Conservation (phyloP, 805 yeast genomes). For the Hanseniaspora lachancei region DNA sequence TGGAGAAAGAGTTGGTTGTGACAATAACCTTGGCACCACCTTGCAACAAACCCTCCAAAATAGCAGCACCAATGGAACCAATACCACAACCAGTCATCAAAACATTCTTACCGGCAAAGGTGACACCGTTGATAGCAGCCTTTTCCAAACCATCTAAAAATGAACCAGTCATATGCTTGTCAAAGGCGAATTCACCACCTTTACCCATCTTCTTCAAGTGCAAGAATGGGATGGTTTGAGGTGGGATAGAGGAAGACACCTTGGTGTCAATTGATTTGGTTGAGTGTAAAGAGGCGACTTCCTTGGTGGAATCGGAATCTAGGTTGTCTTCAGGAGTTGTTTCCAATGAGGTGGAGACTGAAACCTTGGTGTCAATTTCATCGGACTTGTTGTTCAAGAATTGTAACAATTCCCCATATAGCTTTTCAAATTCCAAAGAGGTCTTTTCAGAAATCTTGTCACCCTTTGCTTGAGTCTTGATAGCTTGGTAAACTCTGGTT, state of each 20-base stretch:
- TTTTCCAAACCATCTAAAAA: constrained; percentile 84
- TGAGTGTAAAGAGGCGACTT: constrained; percentile 73
- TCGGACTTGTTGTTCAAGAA: constrained; percentile 49
- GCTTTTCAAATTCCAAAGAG: constrained; percentile 54
- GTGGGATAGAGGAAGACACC: constrained; percentile 59
- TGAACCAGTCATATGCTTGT: constrained; percentile 57
- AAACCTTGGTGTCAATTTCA: constrained; percentile 56
- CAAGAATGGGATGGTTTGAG: constrained; percentile 86
- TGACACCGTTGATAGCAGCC: constrained; percentile 88
- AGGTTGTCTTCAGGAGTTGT: constrained; percentile 37
- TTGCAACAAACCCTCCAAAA: constrained; percentile 81
- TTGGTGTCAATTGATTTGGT: constrained; percentile 56
- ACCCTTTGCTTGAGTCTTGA: constrained; percentile 51
- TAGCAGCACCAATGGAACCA: constrained; percentile 96
- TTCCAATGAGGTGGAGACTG: constrained; percentile 43
- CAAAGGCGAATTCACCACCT: constrained; percentile 72
- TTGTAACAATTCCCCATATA: constrained; percentile 57
- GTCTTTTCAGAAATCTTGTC: constrained; percentile 42
- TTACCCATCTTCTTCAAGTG: constrained; percentile 71
- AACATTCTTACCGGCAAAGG: constrained; percentile 78
- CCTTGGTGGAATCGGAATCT: constrained; percentile 49
- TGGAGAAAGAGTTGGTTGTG: constrained; percentile 90
- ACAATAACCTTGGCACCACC: constrained; percentile 98
- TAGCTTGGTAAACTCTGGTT: constrained; percentile 67
- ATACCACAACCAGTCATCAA: constrained; percentile 97